phyloP scores from a whole-genome alignment of 345 rosid species.

The Hirschfeldia incana region DNA sequence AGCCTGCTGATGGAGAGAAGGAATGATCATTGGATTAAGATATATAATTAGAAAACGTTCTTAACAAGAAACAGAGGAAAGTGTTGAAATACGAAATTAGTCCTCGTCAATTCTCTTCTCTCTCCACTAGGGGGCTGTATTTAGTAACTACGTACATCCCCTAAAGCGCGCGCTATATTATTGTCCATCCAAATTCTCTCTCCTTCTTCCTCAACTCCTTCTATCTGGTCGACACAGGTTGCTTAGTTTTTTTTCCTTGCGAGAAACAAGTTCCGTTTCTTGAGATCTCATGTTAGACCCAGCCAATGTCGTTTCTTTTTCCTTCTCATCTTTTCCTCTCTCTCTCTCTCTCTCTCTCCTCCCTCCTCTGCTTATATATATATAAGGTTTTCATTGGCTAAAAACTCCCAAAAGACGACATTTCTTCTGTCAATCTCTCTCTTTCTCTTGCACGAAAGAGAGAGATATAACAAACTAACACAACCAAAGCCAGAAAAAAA shows the following conservation, averaged over 20 bases:
- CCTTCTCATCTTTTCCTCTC: not conserved
- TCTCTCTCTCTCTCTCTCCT: not conserved
- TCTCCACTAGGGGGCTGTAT: not conserved
- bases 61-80: not conserved
- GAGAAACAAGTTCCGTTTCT: conserved; percentile 35
- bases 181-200: not conserved
- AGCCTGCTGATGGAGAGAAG: too few species aligned
- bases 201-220: not conserved
- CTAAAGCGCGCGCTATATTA: not conserved
- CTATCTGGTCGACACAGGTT: not conserved
- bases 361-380: not conserved
- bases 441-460: not conserved
- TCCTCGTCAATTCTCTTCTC: not conserved
- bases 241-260: conserved; percentile 19
- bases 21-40: not conserved
- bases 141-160: not conserved
- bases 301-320: conserved; percentile 22
- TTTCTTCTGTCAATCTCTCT: conserved; percentile 23
- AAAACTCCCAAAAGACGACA: conserved; percentile 17
- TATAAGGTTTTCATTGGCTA: not conserved
- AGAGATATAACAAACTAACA: not conserved
- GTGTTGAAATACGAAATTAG: not conserved
- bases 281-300: conserved; percentile 33
- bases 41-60: not conserved
- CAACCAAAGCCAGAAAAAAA: not conserved